Conservation (phyloP, 352 stramenopile species). For the Globisporangium splendens region DNA sequence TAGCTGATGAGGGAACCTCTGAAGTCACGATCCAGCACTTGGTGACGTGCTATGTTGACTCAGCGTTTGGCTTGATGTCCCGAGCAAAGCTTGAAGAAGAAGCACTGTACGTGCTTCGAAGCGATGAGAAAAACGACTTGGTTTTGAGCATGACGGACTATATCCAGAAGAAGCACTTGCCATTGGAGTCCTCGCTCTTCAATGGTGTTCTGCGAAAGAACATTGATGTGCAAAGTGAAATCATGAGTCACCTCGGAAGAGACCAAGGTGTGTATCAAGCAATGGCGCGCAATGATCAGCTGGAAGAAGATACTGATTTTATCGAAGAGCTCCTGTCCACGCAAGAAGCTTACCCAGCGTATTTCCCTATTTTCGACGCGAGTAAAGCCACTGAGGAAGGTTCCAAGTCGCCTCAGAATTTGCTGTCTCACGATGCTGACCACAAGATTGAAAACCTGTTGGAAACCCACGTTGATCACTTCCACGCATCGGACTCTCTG, state of each 20-base stretch:
- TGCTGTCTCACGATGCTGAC: constrained; percentile 65
- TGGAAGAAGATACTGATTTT: constrained; percentile 64
- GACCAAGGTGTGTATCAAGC: constrained; percentile 79
- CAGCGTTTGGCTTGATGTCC: constrained; percentile 31
- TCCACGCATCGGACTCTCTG: constrained; percentile 49
- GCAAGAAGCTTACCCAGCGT: constrained; percentile 64
- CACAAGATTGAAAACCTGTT: constrained; percentile 48
- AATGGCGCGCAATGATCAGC: constrained; percentile 46
- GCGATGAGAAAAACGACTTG: constrained; percentile 47
- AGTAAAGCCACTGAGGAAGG: constrained; percentile 12
- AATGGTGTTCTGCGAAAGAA: constrained; percentile 81
- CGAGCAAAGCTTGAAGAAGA: constrained; percentile 40
- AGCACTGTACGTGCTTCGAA: constrained; percentile 36
- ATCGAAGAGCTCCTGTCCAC: constrained; percentile 55
- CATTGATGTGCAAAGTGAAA: constrained; percentile 60
- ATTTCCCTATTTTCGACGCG: constrained; percentile 57
- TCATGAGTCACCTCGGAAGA: constrained; percentile 75
- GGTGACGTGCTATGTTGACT: constrained; percentile 60
- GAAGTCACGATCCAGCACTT: constrained; percentile 50
- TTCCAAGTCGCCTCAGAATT: constrained; percentile 20
- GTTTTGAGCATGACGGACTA: constrained; percentile 75
- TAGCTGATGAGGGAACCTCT: constrained; percentile 36
- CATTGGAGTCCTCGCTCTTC: constrained; percentile 70
- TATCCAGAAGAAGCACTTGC: constrained; percentile 78
- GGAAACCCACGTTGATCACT: constrained; percentile 43